A percentile compares a stretch with the other conserved stretches of the same genome.
Conservation (phyloP, 768 basidiomycete genomes). For the Harrya chromipes region DNA sequence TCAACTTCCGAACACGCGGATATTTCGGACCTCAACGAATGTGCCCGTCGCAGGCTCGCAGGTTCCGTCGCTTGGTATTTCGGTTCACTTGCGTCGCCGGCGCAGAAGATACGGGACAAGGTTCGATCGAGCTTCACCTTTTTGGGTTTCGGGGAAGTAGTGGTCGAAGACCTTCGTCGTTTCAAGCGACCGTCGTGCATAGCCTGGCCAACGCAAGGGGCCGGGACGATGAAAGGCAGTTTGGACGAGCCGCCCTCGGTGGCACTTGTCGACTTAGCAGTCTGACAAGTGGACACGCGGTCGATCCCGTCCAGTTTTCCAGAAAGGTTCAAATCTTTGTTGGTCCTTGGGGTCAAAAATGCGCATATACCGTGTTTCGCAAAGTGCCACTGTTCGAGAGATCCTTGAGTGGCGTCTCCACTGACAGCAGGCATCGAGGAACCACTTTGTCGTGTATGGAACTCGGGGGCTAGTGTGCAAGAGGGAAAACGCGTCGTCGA, state of each 20-base stretch:
- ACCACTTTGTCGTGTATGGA: neutral
- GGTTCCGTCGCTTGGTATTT: constrained; percentile 29
- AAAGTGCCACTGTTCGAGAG: neutral
- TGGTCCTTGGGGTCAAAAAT: neutral
- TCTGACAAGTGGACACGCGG: neutral
- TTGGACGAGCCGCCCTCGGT: neutral
- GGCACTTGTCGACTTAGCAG: neutral
- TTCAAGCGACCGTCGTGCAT: constrained; percentile 3
- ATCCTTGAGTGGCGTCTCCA: neutral
- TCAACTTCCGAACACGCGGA: constrained; percentile 9
- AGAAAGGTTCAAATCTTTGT: neutral
- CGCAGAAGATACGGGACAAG: neutral
- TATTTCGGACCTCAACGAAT: constrained; percentile 34
- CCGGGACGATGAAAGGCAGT: neutral
- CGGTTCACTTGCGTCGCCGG: neutral
- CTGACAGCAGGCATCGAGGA: neutral
- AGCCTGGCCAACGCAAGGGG: neutral
- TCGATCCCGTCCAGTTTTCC: neutral
- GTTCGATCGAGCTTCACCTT: constrained; percentile 15
- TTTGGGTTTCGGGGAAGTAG: constrained; percentile 6
- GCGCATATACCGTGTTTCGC: constrained; percentile 11
- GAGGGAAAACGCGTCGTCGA: neutral
- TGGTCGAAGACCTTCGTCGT: constrained; percentile 12
- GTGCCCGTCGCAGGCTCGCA: constrained; percentile 41
- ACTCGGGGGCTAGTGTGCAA: neutral